Evolutionary conservation across 805 yeast species (phyloP).

Genomic region (Wickerhamiella domercqiae): DNA sequence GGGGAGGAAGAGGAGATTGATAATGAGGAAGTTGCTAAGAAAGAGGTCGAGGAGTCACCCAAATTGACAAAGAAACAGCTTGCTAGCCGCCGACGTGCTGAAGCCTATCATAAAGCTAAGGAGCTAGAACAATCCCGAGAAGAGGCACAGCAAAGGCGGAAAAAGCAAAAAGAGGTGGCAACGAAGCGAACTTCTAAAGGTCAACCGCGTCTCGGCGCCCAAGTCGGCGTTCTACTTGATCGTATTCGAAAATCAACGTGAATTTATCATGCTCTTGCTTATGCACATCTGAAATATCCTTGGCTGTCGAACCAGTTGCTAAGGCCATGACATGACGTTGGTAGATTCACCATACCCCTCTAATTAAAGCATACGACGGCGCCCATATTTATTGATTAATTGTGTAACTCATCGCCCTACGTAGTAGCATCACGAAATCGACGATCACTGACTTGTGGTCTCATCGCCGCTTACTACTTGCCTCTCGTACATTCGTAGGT

Average conservation of each 20-base stretch:
- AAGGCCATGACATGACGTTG: too few relatives aligned
- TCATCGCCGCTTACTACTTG: too few relatives aligned
- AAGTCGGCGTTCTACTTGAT: slow-evolving; percentile 61
- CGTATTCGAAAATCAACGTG: slow-evolving; percentile 57
- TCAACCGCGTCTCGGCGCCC: slow-evolving; percentile 84
- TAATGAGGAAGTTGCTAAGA: slow-evolving; percentile 8
- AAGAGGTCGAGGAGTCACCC: slow-evolving; percentile 14
- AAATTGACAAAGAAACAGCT: slow-evolving; percentile 24
- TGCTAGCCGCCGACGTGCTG: slow-evolving; percentile 31
- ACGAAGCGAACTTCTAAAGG: slow-evolving; percentile 52
- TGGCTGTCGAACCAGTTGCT: too few relatives aligned
- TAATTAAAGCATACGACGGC: too few relatives aligned
- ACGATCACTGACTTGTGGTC: too few relatives aligned
- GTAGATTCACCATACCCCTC: too few relatives aligned
- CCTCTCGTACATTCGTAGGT: too few relatives aligned
- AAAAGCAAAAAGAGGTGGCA: slow-evolving; percentile 31
- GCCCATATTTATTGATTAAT: too few relatives aligned
- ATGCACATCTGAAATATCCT: too few relatives aligned
- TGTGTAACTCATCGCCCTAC: too few relatives aligned
- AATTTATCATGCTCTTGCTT: too few relatives aligned
- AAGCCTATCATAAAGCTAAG: slow-evolving; percentile 26
- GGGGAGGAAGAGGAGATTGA: slow-evolving; percentile 9
- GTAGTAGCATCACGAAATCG: too few relatives aligned
- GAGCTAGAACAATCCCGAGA: slow-evolving; percentile 30
- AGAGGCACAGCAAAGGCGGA: slow-evolving; percentile 28